Evolutionary conservation across 495 filamentous ascomycete species (phyloP), one percentile per base, ranked within the genome.

Genomic region (Aspergillus ellipticus): DNA sequence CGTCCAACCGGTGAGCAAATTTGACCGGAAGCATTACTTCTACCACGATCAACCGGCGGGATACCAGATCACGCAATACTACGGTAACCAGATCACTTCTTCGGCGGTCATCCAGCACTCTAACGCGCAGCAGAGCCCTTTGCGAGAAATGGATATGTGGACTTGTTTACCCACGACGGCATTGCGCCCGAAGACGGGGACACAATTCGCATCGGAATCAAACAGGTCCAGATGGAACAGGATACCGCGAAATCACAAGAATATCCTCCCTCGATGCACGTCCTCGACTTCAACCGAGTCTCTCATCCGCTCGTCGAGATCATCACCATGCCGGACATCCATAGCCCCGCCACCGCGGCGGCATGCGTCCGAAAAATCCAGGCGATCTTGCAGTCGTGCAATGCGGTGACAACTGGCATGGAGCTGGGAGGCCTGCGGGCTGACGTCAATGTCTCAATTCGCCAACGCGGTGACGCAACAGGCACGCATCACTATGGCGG

Each of bases 1-100:
- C 0, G 82, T 97, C 47, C 84, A 92, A 65, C 78, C 70, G 2
- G 78, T 79, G 45, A 95, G 90, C 64, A 80, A 80, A 29, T 99
- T 95, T 70, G 94, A 99, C 71, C 81, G 94, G 48, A 99, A 99
- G 68, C 94, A 99, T 65, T 99, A 99, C 68, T 97, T 97, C 72
- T 95, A 97, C 73, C 93, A 92, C 80, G 94, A 99, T 70, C 94
- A 99, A 66, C 94, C 95, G 6, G 78, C 87, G 0, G 94, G 94
- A 0, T 99, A 97, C 70, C 94, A 99, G 69, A 94, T 99, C 53
- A 99, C 94, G 6, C 95, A 99, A 64, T 97, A 92, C 72, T 96
- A 87, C 63, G 80, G 80, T 83, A 83, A 35, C 17, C 24, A n/a
- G 16, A 4, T 28, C 2, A 19, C 16, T 8, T 51, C 16, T 17